Evolutionary conservation across 2,329 filamentous ascomycete genomes (phyloP), one percentile per base, ranked within the genome.

Genomic region (Hypomyces rosellus): DNA sequence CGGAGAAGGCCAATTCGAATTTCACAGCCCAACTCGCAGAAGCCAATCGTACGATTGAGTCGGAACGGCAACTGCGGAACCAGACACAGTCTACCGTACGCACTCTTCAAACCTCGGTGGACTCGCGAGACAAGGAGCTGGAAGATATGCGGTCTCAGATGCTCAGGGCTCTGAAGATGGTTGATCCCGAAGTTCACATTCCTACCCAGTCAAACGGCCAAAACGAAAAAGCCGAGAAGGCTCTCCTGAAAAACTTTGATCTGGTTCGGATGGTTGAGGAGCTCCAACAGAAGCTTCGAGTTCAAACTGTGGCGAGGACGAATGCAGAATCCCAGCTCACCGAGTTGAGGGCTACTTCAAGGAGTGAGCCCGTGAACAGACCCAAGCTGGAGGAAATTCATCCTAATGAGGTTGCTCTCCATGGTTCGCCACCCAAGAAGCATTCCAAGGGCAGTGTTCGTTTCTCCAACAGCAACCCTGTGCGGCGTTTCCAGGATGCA

Each of bases 11-110:
- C 18, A 85, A 89, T 15, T 95, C 89, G 1, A 86, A 83, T 34
- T 80, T 86, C 52, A 88, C 85, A 6, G 81, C 87, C 18, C 90
- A 97, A 64, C 76, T 97, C 25, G 89, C 90, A 8, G 93, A 97
- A 65, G 84, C 84, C 13, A 95, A 96, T 62, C 83, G 91, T 33
- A 93, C 86, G 49, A 80, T 96, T 18, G 93, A 97, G 61, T 91
- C 90, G 1, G 92, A 97, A 68, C 80, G 88, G 45, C 91, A 96
- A 61, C 73, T 95, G 49, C 86, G 89, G 36, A 81, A 76, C 2
- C 92, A 96, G 65, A 88, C 90, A 11, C 91, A 97, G 65, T 77
- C 85, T 5, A 96, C 91, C 46, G 86, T 88, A 22, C 85, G 89
- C 44, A 86, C 89, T 12, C 76, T 95, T 49, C 91, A 96, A 62